Evolutionary conservation across 768 basidiomycete genomes (phyloP), one percentile per base, ranked within the genome.

Genomic region (Amanita jacksonii): DNA sequence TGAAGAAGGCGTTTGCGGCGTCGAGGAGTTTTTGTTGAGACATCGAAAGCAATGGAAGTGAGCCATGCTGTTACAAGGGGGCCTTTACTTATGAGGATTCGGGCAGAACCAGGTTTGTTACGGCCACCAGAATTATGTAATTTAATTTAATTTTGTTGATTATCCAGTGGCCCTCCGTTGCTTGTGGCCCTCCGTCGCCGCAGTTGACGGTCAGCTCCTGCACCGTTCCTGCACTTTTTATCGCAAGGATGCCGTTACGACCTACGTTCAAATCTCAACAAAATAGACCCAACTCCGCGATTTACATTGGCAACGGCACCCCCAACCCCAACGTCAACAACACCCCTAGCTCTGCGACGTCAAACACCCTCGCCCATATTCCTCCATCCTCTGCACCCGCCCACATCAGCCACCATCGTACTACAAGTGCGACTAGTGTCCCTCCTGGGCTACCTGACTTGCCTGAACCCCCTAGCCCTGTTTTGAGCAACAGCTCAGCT

Each of bases 391-490:
- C 60, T 15, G 57, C 57, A 33, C 52, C 52, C 13, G 51, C 55
- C 33, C 39, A 43, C 6, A 52, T 50, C 42, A 39, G 52, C 27
- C 51, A 54, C 23, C 56, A 56, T 32, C 44, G 44, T n/a, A 38
- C 25, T 13, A 25, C 44, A 8, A 45, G 44, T n/a, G 8, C 19
- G 10, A 38, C 44, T 4, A 58, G 54, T 12, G 56, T 58, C 10
- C 56, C 60, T 8, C 63, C 68, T 10, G 57, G 65, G 37, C 66
- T 84, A 15, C 83, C 84, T 3, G 79, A 81, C 53, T 71, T 85
- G 34, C 81, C 82, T 39, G 79, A 79, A 49, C 80, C 79, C 3
- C 77, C 80, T n/a, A 81, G 77, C 49, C 79, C 81, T 8, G 67
- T 64, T 18, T 62, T 69, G 25, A 66, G 64, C 50, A 54, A 56